A percentile compares a stretch with the other conserved stretches of the same genome.
phyloP scores from a whole-genome alignment of 1,139 yeast species.

The Magnusiomyces suaveolens region DNA sequence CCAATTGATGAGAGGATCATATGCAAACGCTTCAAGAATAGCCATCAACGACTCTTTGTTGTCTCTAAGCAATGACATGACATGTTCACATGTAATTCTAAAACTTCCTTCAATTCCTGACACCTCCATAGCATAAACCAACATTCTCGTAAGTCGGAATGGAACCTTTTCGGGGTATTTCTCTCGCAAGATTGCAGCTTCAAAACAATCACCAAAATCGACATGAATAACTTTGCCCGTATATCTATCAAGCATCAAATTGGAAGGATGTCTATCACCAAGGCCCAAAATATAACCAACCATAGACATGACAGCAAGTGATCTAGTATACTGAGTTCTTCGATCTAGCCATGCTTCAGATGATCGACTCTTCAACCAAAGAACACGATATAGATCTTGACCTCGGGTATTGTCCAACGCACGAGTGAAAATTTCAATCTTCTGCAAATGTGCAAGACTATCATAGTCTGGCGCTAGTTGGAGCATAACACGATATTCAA shows the following conservation, averaged over 20 bases:
- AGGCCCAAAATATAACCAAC: slow-evolving; percentile 92
- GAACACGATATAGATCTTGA: slow-evolving; percentile 86
- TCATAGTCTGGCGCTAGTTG: slow-evolving; percentile 99
- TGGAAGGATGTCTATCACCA: slow-evolving; percentile 97
- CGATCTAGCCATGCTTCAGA: slow-evolving; percentile 98
- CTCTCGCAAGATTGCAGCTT: slow-evolving; percentile 91
- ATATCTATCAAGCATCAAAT: slow-evolving; percentile 84
- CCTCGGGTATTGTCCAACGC: slow-evolving; percentile 94
- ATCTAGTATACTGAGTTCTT: slow-evolving; percentile 89
- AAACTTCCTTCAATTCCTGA: slow-evolving; percentile 97
- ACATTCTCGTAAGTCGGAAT: slow-evolving; percentile 91
- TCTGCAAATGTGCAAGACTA: slow-evolving; percentile 73
- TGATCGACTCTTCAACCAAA: slow-evolving; percentile 92
- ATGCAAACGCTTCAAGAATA: slow-evolving; percentile 94
- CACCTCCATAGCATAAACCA: slow-evolving; percentile 97
- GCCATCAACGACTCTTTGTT: slow-evolving; percentile 97
- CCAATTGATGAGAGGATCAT: slow-evolving; percentile 98
- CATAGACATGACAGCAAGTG: slow-evolving; percentile 98
- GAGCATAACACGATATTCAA: slow-evolving; percentile 90
- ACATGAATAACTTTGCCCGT: slow-evolving; percentile 95
- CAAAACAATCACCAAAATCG: slow-evolving; percentile 98
- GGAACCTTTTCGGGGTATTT: slow-evolving; percentile 98
- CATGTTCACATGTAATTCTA: slow-evolving; percentile 93
- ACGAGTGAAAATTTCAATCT: slow-evolving; percentile 92
- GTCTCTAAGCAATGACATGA: slow-evolving; percentile 86